Evolutionary conservation across 495 filamentous ascomycete genomes (phyloP).

Genomic region (Parachaetomium inaequale): DNA sequence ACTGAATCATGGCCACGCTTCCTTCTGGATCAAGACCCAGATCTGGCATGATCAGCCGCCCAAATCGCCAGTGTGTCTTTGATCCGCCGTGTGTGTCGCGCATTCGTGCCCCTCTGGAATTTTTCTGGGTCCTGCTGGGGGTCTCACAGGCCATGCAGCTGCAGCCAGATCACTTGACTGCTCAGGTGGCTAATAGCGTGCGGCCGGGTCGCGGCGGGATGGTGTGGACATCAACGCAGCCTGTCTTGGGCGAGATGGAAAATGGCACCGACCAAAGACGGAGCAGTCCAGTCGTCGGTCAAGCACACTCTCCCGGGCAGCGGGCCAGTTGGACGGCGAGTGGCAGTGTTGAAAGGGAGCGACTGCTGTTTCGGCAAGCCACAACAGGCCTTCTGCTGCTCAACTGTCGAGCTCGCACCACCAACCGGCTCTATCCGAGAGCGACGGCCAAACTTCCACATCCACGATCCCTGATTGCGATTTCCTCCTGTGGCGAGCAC

Average conservation of each 20-base stretch:
- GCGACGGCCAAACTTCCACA: background rate
- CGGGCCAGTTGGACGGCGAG: no score
- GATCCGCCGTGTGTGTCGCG: constrained; percentile 10
- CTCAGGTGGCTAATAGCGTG: constrained; percentile 27
- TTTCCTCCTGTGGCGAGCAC: background rate
- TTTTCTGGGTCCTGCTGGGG: constrained; percentile 19
- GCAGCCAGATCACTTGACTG: constrained; percentile 35
- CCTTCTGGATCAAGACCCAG: constrained; percentile 1
- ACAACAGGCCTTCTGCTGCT: no score
- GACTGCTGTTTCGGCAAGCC: no score
- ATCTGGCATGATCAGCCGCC: constrained; percentile 16
- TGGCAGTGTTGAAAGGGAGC: background rate
- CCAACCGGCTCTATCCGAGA: background rate
- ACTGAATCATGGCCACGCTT: background rate
- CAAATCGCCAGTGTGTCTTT: constrained; percentile 6
- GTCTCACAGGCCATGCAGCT: constrained; percentile 31
- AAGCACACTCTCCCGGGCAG: background rate
- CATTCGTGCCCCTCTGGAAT: constrained; percentile 13
- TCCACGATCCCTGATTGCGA: background rate
- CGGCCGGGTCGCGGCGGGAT: constrained; percentile 22
- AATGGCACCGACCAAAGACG: background rate
- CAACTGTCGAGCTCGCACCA: no score
- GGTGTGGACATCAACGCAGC: constrained; percentile 19
- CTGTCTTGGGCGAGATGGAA: background rate
- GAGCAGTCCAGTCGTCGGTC: background rate